These are phyloP conservation scores for Datisca glomerata DNA, from an alignment of 306 rosid species.

Conservation along the genomic window DNA sequence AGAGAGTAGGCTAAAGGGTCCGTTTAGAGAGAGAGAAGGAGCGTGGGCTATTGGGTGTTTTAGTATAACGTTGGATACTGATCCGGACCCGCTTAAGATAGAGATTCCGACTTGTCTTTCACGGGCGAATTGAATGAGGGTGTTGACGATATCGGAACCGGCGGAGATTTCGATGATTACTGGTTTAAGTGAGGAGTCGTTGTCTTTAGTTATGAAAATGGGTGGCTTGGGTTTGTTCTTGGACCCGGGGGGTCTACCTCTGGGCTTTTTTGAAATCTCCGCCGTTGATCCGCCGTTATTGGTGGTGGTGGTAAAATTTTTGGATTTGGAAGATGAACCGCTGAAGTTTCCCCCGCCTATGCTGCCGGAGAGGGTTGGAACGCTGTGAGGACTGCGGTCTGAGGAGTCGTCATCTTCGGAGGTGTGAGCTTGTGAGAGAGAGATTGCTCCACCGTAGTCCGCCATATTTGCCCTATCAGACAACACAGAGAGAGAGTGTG, in stretches of 20 bases:
- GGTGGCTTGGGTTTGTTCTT: constrained; percentile 57
- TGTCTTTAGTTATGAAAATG: constrained; percentile 18
- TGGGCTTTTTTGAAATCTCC: constrained; percentile 16
- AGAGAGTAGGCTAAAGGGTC: constrained; percentile 24
- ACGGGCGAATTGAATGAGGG: constrained; percentile 23
- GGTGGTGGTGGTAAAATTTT: not conserved
- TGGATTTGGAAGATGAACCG: constrained; percentile 9
- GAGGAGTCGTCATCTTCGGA: constrained; percentile 19
- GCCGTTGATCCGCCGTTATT: not conserved
- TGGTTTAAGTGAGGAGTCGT: constrained; percentile 12
- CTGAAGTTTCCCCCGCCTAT: not conserved
- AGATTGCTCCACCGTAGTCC: constrained; percentile 4
- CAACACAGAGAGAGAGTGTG: too few relatives aligned
- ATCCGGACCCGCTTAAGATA: constrained; percentile 28
- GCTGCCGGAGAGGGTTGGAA: constrained; percentile 7
- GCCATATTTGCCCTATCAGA: constrained; percentile 34
- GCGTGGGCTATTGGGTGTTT: constrained; percentile 13
- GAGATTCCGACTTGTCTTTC: constrained; percentile 13
- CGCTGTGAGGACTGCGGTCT: constrained; percentile 16
- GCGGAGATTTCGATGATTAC: constrained; percentile 29
- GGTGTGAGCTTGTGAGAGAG: constrained; percentile 17
- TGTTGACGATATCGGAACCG: constrained; percentile 34
- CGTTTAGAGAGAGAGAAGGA: constrained; percentile 12
- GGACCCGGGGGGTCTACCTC: constrained; percentile 62
- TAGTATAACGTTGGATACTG: constrained; percentile 26